Evolutionary conservation across 768 basidiomycete species (phyloP), one percentile per base, ranked within the genome.

Genomic region (Nidula microcarpa): DNA sequence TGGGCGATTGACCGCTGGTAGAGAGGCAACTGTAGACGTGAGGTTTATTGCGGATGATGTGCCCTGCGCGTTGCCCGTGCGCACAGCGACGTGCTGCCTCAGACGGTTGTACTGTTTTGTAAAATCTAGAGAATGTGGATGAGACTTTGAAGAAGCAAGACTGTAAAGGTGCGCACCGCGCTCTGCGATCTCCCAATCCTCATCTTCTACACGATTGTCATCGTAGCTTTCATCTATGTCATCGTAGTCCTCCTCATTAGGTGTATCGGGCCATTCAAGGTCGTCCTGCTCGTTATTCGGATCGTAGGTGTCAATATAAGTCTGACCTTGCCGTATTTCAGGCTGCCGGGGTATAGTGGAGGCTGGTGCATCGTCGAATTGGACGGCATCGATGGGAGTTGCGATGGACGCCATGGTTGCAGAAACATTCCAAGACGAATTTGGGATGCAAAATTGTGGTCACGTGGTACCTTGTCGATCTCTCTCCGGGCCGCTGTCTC

Each of bases 91-190:
- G 66, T 98, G 92, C 66, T 98, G 95, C 48, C 89, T 77, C 33
- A 98, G 76, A 18, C 97, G 87, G 71, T 98, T 98, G 71, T 91
- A 99, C 62, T 98, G 94, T 70, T 98, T 98, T 34, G 97, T 98
- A 62, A 99, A 98, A 73, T 99, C 97, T 97, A 66, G 23, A 23
- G 23, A 48, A 56, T 53, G 51, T 55, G 59, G 55, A 41, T 52
- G 51, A 55, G 43, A 50, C 23, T 47, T 50, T 34, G n/a, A 53
- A 47, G 41, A 32, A 53, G 9, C n/a, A 46, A 17, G 13, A 17
- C 39, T 11, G 33, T 51, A 52, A 16, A 43, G 10, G 47, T 30
- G 64, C 78, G 43, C 59, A 87, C 93, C 88, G 80, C 87, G 72
- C 70, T 93, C 91, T 50, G 88, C 81, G 52, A 89, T 78, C 66